Conservation (phyloP, 2,329 filamentous ascomycete genomes). For the Calonectria pauciramosa region DNA sequence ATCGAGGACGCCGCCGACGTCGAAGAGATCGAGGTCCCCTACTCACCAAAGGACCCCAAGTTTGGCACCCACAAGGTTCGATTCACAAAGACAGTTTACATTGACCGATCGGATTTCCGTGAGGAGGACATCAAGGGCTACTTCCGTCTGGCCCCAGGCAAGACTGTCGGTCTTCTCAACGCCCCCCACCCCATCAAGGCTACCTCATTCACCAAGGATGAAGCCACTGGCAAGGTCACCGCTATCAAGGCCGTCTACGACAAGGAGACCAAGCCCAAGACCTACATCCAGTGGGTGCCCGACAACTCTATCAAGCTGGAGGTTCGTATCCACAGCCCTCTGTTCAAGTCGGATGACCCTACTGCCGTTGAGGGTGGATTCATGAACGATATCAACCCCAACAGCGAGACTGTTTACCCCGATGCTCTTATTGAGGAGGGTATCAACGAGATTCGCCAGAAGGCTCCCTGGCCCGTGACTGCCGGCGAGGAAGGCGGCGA, state of each 20-base stretch:
- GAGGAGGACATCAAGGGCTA: conserved; percentile 82
- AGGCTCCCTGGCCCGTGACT: conserved; percentile 86
- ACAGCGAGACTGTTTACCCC: conserved; percentile 84
- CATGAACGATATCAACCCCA: conserved; percentile 85
- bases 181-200: conserved; percentile 79
- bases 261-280: conserved; percentile 81
- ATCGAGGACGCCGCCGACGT: conserved; percentile 79
- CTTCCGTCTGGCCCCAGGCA: conserved; percentile 84
- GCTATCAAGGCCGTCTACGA: conserved; percentile 75
- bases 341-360: conserved; percentile 91
- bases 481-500: conserved; percentile 77
- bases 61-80: conserved; percentile 72
- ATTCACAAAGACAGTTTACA: conserved; percentile 86
- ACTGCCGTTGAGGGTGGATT: conserved; percentile 84
- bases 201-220: conserved; percentile 77
- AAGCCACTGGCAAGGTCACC: conserved; percentile 73
- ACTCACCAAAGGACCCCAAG: conserved; percentile 83
- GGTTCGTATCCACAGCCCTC: conserved; percentile 82
- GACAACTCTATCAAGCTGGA: conserved; percentile 78
- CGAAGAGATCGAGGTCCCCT: conserved; percentile 77
- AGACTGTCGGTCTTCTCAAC: conserved; percentile 82
- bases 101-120: conserved; percentile 86
- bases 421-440: conserved; percentile 87
- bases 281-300: conserved; percentile 91
- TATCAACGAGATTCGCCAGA: conserved; percentile 79